Conservation (phyloP, 225 moss, liverwort and hornwort genomes). For the Bryum argenteum region DNA sequence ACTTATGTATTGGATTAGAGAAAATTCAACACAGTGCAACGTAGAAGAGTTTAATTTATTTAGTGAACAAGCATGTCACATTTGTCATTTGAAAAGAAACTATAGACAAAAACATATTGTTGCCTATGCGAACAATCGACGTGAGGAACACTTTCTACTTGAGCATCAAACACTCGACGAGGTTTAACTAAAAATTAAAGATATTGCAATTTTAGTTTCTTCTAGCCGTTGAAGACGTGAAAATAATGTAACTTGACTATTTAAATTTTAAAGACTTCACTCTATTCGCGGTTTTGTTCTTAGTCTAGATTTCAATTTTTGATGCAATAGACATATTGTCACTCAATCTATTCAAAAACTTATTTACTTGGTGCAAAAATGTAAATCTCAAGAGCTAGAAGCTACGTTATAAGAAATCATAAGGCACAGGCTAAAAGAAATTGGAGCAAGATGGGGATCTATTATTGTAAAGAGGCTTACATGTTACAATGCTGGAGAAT, state of each 20-base stretch:
- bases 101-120: accelerated
- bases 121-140: accelerated
- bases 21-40: background rate
- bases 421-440: background rate
- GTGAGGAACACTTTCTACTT: background rate
- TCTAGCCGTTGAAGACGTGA: accelerated
- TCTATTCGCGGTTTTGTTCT: background rate
- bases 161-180: accelerated
- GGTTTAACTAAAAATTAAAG: no score
- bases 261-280: background rate
- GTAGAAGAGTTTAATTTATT: background rate
- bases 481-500: background rate
- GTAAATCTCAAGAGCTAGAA: accelerated
- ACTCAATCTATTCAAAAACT: no score
- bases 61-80: background rate
- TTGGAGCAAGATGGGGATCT: background rate
- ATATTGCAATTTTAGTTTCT: no score
- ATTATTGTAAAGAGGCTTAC: background rate
- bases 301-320: no score
- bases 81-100: background rate
- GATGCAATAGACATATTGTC: no score
- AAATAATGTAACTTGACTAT: accelerated
- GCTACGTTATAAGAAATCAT: accelerated
- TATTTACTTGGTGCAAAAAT: no score
- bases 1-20: background rate